Evolutionary conservation across 2,329 filamentous ascomycete species (phyloP), one percentile per base, ranked within the genome.

Genomic region (Balansia obtecta): DNA sequence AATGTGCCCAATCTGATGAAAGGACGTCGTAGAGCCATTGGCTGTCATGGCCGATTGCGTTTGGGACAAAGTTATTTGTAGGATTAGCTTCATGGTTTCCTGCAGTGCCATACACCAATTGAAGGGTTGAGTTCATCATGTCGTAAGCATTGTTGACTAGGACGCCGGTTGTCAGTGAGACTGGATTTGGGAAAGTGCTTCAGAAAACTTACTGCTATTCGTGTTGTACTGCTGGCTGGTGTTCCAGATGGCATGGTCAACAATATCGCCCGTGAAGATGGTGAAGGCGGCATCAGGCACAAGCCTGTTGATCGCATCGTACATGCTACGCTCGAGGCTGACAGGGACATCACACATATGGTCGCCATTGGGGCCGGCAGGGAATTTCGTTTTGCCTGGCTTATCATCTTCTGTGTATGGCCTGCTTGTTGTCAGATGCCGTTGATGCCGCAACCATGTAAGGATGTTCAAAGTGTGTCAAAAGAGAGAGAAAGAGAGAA

Each of bases 191-290:
- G 20, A 20, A 2, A 27, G 27, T 27, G 27, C 27, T 27, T n/a
- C 15, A 15, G n/a, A n/a, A 8, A 11, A 51, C 61, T 45, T 48
- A 67, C 65, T 65, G 33, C 57, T 54, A 8, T 61, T 47, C 15
- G 57, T 52, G 44, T 68, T 69, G 49, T 63, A 61, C 13, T 58
- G 43, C 42, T 60, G 45, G 20, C 64, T 67, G 2, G 71, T 74
- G 49, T 69, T 66, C 73, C 73, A 75, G 46, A 75, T 58, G 2
- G 68, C 70, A 51, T 78, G 74, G 51, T 79, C 74, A 10, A 80
- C 67, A 30, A 81, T 69, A 53, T 82, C 78, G 6, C 79, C 79
- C 0, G 78, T 82, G 62, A 79, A 82, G 46, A 82, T 68, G n/a
- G 71, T 65, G 52, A 82, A 78, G 1, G 69, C 67, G 0, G 74